Percentiles rank a stretch among this genome's conserved stretches.
phyloP scores from a whole-genome alignment of 306 rosid species.

The Rosa rugosa region DNA sequence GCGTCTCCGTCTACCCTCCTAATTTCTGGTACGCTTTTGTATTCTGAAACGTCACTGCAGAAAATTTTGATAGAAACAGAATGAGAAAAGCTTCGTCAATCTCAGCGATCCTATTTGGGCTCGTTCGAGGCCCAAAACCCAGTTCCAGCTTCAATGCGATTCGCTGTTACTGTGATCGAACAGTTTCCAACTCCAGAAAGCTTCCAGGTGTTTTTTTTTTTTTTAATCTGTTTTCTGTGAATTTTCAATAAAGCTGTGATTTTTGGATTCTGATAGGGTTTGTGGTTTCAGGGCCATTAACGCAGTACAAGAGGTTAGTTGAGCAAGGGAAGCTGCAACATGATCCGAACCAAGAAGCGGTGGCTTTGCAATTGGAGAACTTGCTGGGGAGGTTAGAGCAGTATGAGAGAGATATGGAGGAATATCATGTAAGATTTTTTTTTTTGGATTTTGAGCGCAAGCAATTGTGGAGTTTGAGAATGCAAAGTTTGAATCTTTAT shows the following conservation, averaged over 20 bases:
- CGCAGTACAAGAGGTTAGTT: conserved; percentile 59
- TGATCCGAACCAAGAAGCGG: conserved; percentile 81
- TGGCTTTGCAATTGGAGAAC: conserved; percentile 68
- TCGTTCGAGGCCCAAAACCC: conserved; percentile 28
- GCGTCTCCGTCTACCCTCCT: conserved; percentile 17
- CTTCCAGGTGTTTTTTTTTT: conserved; percentile 40
- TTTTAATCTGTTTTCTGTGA: neutral
- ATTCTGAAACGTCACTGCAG: neutral
- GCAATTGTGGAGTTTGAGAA: neutral
- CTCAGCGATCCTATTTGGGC: conserved; percentile 32
- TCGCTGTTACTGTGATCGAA: conserved; percentile 48
- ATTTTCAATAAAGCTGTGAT: neutral
- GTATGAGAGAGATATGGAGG: conserved; percentile 86
- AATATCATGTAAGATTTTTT: conserved; percentile 60
- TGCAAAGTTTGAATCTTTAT: neutral
- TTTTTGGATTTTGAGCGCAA: neutral
- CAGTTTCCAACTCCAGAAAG: conserved; percentile 27
- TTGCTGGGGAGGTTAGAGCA: conserved; percentile 82
- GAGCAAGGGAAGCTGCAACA: conserved; percentile 75
- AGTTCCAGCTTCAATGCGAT: conserved; percentile 25
- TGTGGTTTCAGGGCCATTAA: conserved; percentile 58
- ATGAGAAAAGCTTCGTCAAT: conserved; percentile 47
- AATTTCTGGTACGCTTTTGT: neutral
- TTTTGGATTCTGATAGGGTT: neutral
- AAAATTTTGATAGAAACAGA: neutral